Evolutionary conservation across 768 basidiomycete genomes (phyloP), one percentile per base, ranked within the genome.

Genomic region (Mycena belliarum): DNA sequence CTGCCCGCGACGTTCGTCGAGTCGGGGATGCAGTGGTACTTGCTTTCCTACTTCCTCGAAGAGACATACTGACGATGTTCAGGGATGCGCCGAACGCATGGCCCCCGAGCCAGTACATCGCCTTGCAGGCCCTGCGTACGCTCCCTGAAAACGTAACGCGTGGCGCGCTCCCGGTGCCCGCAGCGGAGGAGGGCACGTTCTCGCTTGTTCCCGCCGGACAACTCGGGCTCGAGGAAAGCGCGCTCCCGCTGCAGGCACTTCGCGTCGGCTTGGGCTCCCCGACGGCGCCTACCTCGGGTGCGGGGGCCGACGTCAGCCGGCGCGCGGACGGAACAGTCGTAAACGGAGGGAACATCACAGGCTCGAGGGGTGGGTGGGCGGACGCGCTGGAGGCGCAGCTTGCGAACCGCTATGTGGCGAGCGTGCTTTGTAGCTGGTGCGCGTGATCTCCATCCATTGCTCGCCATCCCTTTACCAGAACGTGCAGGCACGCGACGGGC

Each of bases 61-160:
- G n/a, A n/a, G n/a, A n/a, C n/a, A n/a, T n/a, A n/a, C n/a, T n/a
- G n/a, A n/a, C n/a, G n/a, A n/a, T n/a, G n/a, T n/a, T n/a, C n/a
- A 89, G 87, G 89, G 90, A 92, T 66, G 82, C 87, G 24, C 93
- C 93, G n/a, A 94, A 94, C 65, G 72, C 87, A 2, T 97, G 93
- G 93, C 91, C 91, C 18, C 88, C 90, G 10, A 88, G 92, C 65
- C 89, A 89, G 61, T 87, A 93, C 70, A 90, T 96, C 60, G 73
- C 83, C 24, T 79, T 96, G 43, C 77, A 87, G 55, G 93, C 94
- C 0, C 82, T 98, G 37, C 79, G 81, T 33, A 81, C 84, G 14
- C 75, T 98, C 16, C 92, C 92, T 0, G 66, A 84, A 20, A 89
- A 91, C 68, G 65, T 95, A 33, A 86, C 92, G 0, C 76, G 74